A percentile compares a stretch with the other conserved stretches of the same genome.
These are phyloP conservation scores for Colletotrichum noveboracense DNA, from an alignment of 2,329 filamentous ascomycete species.

Conservation along the genomic window DNA sequence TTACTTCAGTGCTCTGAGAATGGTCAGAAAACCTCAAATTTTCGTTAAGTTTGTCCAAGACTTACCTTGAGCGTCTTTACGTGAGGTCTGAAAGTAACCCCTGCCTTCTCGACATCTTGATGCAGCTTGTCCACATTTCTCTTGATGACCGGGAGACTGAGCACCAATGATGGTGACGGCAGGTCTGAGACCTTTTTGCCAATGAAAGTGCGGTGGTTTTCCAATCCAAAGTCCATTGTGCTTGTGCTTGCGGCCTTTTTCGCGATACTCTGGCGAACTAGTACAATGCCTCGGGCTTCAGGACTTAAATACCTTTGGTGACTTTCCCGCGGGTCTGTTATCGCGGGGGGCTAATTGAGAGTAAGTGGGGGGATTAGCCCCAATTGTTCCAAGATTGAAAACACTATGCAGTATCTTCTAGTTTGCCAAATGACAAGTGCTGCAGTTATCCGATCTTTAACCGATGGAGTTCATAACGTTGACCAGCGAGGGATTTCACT, in stretches of 20 bases:
- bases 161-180: conserved; percentile 42
- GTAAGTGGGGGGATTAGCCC: background rate
- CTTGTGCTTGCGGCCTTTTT: background rate
- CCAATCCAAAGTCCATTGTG: conserved; percentile 33
- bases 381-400: too few species aligned
- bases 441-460: too few species aligned
- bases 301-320: background rate
- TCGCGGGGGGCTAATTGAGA: background rate
- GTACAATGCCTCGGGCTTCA: background rate
- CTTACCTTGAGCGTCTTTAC: conserved; percentile 50
- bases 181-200: conserved; percentile 37
- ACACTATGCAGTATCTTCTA: too few species aligned
- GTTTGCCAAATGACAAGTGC: too few species aligned
- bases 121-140: conserved; percentile 40
- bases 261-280: background rate
- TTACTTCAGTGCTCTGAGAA: conserved; percentile 37
- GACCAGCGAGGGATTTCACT: background rate
- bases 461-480: background rate
- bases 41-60: rapidly evolving
- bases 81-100: conserved; percentile 44
- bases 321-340: background rate
- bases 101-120: conserved; percentile 41
- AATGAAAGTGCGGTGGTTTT: conserved; percentile 38
- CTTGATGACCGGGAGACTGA: conserved; percentile 41
- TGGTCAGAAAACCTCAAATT: rapidly evolving